Percentiles rank a stretch among this genome's conserved stretches.
These are phyloP conservation scores for Fomitopsis palustris DNA, from an alignment of 1,284 basidiomycete species.

Conservation along the genomic window DNA sequence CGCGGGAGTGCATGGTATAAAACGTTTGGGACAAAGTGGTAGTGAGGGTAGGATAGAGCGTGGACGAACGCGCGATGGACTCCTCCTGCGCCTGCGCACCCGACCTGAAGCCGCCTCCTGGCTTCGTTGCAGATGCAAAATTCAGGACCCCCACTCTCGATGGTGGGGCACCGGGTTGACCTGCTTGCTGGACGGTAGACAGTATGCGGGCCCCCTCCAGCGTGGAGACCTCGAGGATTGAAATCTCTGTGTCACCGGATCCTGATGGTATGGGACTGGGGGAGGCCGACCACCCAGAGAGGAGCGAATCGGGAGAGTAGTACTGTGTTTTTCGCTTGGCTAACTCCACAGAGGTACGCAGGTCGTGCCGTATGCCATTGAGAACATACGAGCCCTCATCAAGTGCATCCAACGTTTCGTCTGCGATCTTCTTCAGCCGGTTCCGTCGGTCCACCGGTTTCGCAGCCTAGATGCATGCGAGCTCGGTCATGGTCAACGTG, in stretches of 20 bases:
- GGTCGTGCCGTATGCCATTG: conserved; percentile 20
- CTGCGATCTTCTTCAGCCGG: conserved; percentile 25
- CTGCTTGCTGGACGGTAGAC: conserved; percentile 17
- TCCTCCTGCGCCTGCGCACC: conserved; percentile 74
- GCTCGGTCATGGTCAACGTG: too few relatives aligned
- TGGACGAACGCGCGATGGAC: conserved; percentile 66
- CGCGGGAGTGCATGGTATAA: conserved; percentile 51
- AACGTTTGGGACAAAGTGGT: conserved; percentile 49
- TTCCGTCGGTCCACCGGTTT: conserved; percentile 13
- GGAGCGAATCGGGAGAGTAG: conserved; percentile 36
- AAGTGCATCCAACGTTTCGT: conserved; percentile 30
- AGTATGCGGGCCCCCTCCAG: conserved; percentile 43
- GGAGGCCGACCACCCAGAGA: conserved; percentile 35
- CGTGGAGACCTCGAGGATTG: conserved; percentile 50
- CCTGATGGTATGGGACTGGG: conserved; percentile 5
- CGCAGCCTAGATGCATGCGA: not conserved
- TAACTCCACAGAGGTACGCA: conserved; percentile 28
- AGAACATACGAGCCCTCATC: conserved; percentile 26
- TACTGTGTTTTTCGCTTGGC: conserved; percentile 38
- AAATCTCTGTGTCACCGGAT: conserved; percentile 28
- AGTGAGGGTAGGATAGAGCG: conserved; percentile 56
- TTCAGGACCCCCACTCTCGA: conserved; percentile 57
- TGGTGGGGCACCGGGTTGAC: conserved; percentile 11
- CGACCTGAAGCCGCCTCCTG: conserved; percentile 63
- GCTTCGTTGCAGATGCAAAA: conserved; percentile 67